phyloP scores from a whole-genome alignment of 257 asterid genomes.

The Nicotiana benthamiana region DNA sequence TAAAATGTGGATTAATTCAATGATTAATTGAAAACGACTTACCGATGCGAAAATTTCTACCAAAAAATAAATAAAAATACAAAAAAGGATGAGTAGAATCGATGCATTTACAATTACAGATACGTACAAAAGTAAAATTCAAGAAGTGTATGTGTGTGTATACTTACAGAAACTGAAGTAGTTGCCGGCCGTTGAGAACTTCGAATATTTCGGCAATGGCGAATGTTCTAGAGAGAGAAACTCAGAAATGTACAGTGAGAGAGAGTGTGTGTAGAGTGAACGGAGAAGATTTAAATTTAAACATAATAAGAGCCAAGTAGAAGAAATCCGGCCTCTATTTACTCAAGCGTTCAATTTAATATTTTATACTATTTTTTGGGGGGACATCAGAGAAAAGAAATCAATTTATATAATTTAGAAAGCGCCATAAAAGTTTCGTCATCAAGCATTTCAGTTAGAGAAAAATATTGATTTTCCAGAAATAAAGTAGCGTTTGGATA shows the following conservation, averaged over 20 bases:
- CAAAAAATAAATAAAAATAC: not conserved
- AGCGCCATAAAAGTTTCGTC: too few relatives aligned
- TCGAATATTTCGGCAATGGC: slow-evolving; percentile 22
- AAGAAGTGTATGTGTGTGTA: not conserved
- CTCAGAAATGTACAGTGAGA: slow-evolving; percentile 14
- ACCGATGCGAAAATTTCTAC: not conserved
- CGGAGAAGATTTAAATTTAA: not conserved
- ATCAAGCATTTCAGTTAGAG: too few relatives aligned
- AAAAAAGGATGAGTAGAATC: not conserved
- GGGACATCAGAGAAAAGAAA: too few relatives aligned
- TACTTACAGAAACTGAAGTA: slow-evolving; percentile 7
- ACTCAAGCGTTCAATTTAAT: too few relatives aligned
- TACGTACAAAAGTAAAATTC: not conserved
- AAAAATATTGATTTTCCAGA: too few relatives aligned
- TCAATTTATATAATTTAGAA: too few relatives aligned
- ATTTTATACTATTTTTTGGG: too few relatives aligned
- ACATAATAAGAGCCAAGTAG: not conserved
- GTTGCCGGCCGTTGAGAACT: slow-evolving; percentile 44
- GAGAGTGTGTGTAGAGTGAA: slow-evolving; percentile 6
- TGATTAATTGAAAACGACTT: not conserved
- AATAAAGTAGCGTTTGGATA: too few relatives aligned
- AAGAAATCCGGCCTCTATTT: not conserved
- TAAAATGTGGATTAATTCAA: not conserved
- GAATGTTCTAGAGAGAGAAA: slow-evolving; percentile 14
- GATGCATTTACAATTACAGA: not conserved